Base-by-base conservation (phyloP, 2,329 filamentous ascomycete species). In the Diaporthe destruens region DNA sequence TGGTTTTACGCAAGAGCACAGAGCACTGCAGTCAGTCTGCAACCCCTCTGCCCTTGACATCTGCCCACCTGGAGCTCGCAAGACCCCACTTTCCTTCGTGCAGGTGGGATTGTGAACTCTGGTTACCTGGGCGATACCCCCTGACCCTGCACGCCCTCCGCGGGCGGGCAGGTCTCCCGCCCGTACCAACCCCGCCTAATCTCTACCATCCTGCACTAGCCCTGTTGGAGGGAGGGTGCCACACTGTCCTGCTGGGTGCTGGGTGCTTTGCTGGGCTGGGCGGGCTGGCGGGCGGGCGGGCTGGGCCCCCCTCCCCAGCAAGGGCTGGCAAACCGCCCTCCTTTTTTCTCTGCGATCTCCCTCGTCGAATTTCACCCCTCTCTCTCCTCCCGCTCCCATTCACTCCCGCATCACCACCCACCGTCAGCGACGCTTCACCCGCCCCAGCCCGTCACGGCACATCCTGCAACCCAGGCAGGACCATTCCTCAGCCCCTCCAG, bases 281-380 rank as follows among this genome's bases (percentile, higher is more conserved):
- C 16, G 29, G 29, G 39, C 39, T 16, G 51, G 61, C 61, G 53
- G 61, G 61, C 53, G 61, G 61, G 61, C n/a, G 44, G 44, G 57
- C 71, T 72, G 44, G 57, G 71, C 71, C 75, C 71, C 71, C 74
- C 74, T 66, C 61, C 74, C 74, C 75, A 74, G 69, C 74, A 74
- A 71, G 75, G 73, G 74, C 73, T 76, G 74, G 75, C 75, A 74
- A 74, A 73, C 76, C 73, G 75, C 70, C 73, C 67, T 72, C 75
- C 73, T 73, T 75, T 76, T 75, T 73, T 75, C 71, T 74, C 74
- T 69, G 74, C 75, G 75, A 76, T 76, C 78, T 77, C 75, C 74
- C 75, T 76, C 76, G 78, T 77, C 76, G 74, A 75, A 77, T 75
- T 78, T 76, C 75, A 77, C 76, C 74, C 77, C 77, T 77, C 76